phyloP scores from a whole-genome alignment of 495 filamentous ascomycete genomes.

The Bacidia gigantensis region DNA sequence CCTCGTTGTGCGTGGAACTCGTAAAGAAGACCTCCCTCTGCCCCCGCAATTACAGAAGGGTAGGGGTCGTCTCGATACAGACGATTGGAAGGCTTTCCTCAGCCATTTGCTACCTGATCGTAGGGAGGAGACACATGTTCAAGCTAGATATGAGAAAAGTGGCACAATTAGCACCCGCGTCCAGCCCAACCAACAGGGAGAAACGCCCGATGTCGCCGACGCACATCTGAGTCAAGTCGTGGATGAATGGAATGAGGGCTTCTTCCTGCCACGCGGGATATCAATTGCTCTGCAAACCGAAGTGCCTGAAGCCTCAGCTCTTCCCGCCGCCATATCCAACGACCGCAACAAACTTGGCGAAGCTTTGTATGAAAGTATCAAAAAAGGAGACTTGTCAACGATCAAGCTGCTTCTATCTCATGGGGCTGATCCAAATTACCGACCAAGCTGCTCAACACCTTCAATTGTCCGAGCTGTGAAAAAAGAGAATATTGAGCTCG shows the following conservation, averaged over 20 bases:
- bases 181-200: neutral
- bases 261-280: neutral
- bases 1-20: neutral
- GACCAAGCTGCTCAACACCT: slow-evolving; percentile 9
- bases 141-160: neutral
- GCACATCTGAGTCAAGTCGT: neutral
- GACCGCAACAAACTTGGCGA: neutral
- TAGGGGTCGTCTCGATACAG: neutral
- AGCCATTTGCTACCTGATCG: neutral
- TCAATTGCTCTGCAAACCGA: neutral
- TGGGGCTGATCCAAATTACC: slow-evolving; percentile 7
- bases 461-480: slow-evolving; percentile 9
- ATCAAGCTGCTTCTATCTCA: slow-evolving; percentile 6
- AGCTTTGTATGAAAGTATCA: slow-evolving; percentile 11
- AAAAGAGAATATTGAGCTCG: slow-evolving; percentile 1
- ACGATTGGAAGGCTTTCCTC: neutral
- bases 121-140: neutral
- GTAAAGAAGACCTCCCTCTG: neutral
- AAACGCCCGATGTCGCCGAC: too few relatives aligned
- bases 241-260: neutral
- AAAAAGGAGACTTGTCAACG: slow-evolving; percentile 4
- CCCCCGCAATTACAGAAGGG: neutral
- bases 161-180: neutral
- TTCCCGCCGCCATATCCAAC: neutral
- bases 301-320: neutral